A percentile compares a stretch with the other conserved stretches of the same genome.
Conservation (phyloP, 352 stramenopile genomes). For the Globisporangium spiculum region DNA sequence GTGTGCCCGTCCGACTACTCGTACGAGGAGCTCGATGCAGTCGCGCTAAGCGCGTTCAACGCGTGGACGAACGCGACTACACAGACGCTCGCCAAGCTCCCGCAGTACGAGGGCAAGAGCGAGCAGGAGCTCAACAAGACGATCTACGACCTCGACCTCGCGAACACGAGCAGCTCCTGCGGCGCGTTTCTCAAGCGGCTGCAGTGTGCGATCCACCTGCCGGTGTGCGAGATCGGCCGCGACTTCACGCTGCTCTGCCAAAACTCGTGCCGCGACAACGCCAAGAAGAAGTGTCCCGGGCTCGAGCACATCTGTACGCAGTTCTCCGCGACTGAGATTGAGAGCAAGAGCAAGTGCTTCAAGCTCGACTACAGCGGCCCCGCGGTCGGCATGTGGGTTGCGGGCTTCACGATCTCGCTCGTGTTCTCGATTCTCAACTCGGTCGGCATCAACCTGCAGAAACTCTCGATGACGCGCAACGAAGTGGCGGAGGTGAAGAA, state of each 20-base stretch:
- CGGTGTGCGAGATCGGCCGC: constrained; percentile 77
- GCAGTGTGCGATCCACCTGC: constrained; percentile 72
- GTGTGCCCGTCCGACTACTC: constrained; percentile 57
- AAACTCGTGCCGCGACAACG: constrained; percentile 56
- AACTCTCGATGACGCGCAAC: constrained; percentile 84
- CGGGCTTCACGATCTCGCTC: constrained; percentile 84
- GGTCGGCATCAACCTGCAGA: constrained; percentile 91
- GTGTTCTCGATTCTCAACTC: constrained; percentile 89
- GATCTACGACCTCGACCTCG: constrained; percentile 50
- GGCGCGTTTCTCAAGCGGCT: constrained; percentile 53
- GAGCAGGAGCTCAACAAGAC: constrained; percentile 33
- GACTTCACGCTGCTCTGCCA: constrained; percentile 63
- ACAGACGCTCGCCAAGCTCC: constrained; percentile 33
- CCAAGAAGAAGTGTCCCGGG: constrained; percentile 60
- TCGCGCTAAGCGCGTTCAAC: constrained; percentile 38
- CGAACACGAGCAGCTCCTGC: constrained; percentile 62
- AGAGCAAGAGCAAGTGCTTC: constrained; percentile 77
- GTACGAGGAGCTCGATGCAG: constrained; percentile 58
- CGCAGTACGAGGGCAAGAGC: constrained; percentile 46
- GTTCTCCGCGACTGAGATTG: constrained; percentile 41
- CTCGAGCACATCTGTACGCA: constrained; percentile 55
- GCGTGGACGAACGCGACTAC: constrained; percentile 50
- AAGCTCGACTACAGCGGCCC: constrained; percentile 70
- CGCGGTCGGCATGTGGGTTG: constrained; percentile 80
- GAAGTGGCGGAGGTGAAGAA: constrained; percentile 63